Conservation (phyloP, 2,329 filamentous ascomycete species). For the Ophiostoma novo-ulmi region DNA sequence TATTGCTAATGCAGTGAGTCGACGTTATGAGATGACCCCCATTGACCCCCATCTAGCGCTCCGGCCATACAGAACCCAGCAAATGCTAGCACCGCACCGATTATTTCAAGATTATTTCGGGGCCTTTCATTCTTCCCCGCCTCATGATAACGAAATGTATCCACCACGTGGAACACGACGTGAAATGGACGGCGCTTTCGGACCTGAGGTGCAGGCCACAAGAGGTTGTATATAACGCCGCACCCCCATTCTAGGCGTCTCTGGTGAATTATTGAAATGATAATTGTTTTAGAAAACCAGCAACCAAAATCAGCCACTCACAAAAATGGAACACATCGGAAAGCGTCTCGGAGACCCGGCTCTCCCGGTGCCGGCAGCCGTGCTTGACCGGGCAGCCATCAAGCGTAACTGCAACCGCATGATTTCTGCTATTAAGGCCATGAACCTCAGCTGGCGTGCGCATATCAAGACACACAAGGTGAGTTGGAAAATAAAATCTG, state of each 20-base stretch:
- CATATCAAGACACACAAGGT: conserved; percentile 79
- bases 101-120: background rate
- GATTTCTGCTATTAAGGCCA: conserved; percentile 55
- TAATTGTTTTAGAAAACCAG: background rate
- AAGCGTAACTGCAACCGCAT: conserved; percentile 65
- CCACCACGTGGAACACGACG: conserved; percentile 6
- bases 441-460: conserved; percentile 64
- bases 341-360: conserved; percentile 47
- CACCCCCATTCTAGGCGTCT: background rate
- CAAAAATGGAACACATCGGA: conserved; percentile 44
- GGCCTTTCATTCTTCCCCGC: background rate
- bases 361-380: conserved; percentile 59
- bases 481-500: background rate
- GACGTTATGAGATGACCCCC: background rate
- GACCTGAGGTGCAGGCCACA: background rate
- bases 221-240: background rate
- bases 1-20: conserved; percentile 4
- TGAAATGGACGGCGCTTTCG: conserved; percentile 4
- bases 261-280: too few species aligned
- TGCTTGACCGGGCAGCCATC: conserved; percentile 64
- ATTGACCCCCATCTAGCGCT: conserved; percentile 3
- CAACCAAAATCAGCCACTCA: background rate
- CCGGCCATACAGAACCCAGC: conserved; percentile 2
- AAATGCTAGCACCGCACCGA: background rate
- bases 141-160: conserved; percentile 11